phyloP scores from a whole-genome alignment of 805 yeast species.

The Yamadazyma ubonensis region DNA sequence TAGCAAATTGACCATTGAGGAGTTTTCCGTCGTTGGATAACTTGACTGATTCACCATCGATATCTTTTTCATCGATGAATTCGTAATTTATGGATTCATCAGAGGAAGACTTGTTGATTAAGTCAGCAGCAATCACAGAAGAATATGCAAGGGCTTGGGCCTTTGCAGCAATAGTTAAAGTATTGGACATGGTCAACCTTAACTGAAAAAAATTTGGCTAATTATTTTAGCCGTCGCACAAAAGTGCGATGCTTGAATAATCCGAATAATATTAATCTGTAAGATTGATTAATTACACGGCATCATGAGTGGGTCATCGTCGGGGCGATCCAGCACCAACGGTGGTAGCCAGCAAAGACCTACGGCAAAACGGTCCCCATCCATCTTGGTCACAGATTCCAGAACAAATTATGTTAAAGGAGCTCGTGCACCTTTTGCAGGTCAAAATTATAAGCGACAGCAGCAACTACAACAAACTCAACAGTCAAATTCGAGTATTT shows the following conservation, averaged over 20 bases:
- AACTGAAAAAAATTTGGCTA: constrained; percentile 8
- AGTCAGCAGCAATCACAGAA: constrained; percentile 72
- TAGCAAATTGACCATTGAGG: constrained; percentile 40
- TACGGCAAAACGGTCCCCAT: constrained; percentile 86
- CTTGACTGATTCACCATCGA: constrained; percentile 46
- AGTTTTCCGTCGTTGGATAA: constrained; percentile 45
- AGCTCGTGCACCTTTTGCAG: constrained; percentile 79
- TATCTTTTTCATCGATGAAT: constrained; percentile 66
- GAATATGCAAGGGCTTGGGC: constrained; percentile 82
- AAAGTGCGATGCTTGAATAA: constrained; percentile 4
- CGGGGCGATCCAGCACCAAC: constrained; percentile 5
- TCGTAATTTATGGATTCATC: constrained; percentile 56
- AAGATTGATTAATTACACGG: too few relatives aligned
- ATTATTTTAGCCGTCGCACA: background rate
- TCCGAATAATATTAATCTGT: too few relatives aligned
- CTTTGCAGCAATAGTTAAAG: constrained; percentile 75
- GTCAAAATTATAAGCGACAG: constrained; percentile 47
- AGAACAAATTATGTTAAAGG: constrained; percentile 53
- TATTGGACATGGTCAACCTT: constrained; percentile 36
- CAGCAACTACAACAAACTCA: constrained; percentile 25
- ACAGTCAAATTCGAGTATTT: constrained; percentile 4
- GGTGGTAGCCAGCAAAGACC: constrained; percentile 28
- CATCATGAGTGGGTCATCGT: constrained; percentile 8
- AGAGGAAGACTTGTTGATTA: constrained; percentile 49
- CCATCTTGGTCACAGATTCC: constrained; percentile 89